These are phyloP conservation scores for Lolium multiflorum DNA, from an alignment of 176 grass and related monocot genomes.

Conservation along the genomic window DNA sequence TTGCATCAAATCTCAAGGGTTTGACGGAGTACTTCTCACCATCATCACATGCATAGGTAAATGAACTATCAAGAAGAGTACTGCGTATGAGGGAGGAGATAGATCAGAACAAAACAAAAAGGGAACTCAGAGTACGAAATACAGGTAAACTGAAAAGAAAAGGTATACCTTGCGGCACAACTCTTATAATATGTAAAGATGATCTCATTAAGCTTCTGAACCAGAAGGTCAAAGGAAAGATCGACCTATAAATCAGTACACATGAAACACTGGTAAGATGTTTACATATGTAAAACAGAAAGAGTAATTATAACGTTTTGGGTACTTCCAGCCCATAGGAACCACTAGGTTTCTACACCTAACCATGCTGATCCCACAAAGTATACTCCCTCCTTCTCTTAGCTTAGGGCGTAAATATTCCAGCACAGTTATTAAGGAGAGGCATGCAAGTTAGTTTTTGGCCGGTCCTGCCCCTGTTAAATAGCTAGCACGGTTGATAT, in stretches of 20 bases:
- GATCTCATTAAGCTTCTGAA: slow-evolving; percentile 93
- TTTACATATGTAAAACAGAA: slow-evolving; percentile 25
- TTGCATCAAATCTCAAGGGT: slow-evolving; percentile 82
- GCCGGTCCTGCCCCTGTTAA: no score
- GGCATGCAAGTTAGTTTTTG: no score
- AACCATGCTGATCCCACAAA: neutral
- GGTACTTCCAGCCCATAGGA: slow-evolving; percentile 35
- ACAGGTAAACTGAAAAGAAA: slow-evolving; percentile 39
- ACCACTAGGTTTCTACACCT: slow-evolving; percentile 11
- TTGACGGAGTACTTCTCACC: slow-evolving; percentile 88
- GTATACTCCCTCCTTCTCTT: neutral
- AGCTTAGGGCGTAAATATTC: no score
- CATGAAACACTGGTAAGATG: slow-evolving; percentile 26
- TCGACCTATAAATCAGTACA: slow-evolving; percentile 73
- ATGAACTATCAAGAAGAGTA: slow-evolving; percentile 91
- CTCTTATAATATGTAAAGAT: slow-evolving; percentile 99
- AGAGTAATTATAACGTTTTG: slow-evolving; percentile 2
- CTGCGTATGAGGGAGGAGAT: slow-evolving; percentile 49
- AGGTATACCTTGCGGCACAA: slow-evolving; percentile 81
- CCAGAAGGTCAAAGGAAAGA: slow-evolving; percentile 96
- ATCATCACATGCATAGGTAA: slow-evolving; percentile 86
- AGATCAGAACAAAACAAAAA: slow-evolving; percentile 42
- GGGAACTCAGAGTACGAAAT: neutral
- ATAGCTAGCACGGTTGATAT: no score
- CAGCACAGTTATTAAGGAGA: no score